A percentile compares a stretch with the other conserved stretches of the same genome.
Conservation (phyloP, 2,329 filamentous ascomycete species). For the Botryotinia calthae region DNA sequence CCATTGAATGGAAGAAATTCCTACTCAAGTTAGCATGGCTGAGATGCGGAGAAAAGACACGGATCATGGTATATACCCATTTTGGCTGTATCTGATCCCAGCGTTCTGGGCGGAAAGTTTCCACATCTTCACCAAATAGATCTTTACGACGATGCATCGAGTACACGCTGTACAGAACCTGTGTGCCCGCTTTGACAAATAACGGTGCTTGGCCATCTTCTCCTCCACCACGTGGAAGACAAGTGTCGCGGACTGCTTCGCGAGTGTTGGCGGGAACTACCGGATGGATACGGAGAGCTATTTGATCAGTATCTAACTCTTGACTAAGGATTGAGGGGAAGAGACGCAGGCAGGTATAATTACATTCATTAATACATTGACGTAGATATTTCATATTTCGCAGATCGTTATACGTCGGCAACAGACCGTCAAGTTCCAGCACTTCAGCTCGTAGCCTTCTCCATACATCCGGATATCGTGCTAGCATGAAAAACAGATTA, state of each 20-base stretch:
- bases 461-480: constrained; percentile 34
- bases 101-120: constrained; percentile 43
- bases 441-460: constrained; percentile 35
- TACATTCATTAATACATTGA: constrained; percentile 57
- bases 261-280: constrained; percentile 38
- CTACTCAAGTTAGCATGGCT: constrained; percentile 42
- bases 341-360: too few relatives aligned
- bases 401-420: constrained; percentile 48
- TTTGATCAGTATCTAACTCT: background rate
- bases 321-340: background rate
- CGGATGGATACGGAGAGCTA: constrained; percentile 41
- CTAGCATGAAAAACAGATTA: constrained; percentile 37
- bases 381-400: constrained; percentile 53
- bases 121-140: constrained; percentile 41
- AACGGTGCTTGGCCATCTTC: constrained; percentile 33
- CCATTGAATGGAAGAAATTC: constrained; percentile 72
- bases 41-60: background rate
- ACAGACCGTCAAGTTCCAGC: constrained; percentile 35
- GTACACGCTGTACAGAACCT: constrained; percentile 23
- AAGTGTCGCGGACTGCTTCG: constrained; percentile 26
- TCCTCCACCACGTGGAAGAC: constrained; percentile 37
- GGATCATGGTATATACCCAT: background rate
- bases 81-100: constrained; percentile 37
- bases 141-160: constrained; percentile 42
- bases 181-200: constrained; percentile 30